Percentiles rank a stretch among this genome's conserved stretches.
These are phyloP conservation scores for Kazachstania viticola DNA, from an alignment of 805 yeast genomes.

Conservation along the genomic window DNA sequence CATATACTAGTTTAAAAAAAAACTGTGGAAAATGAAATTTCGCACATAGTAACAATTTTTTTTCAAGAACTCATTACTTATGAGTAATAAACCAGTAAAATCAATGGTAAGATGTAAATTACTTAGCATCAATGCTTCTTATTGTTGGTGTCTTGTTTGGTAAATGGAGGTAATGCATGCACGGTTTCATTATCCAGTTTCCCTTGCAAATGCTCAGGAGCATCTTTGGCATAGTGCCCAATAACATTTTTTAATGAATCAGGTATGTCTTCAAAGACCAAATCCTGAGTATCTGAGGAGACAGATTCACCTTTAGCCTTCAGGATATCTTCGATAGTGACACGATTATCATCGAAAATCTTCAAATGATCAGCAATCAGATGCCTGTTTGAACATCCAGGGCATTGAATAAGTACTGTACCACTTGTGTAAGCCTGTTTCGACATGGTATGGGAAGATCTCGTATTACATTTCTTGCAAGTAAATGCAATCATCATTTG, in stretches of 20 bases:
- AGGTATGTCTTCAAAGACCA: slow-evolving; percentile 36
- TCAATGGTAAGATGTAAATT: no score
- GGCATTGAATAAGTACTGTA: slow-evolving; percentile 82
- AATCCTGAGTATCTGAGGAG: slow-evolving; percentile 50
- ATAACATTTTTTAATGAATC: slow-evolving; percentile 26
- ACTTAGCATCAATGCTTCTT: no score
- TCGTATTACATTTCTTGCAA: slow-evolving; percentile 71
- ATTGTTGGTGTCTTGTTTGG: no score
- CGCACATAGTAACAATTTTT: no score
- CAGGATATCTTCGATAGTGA: slow-evolving; percentile 73
- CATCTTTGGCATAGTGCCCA: slow-evolving; percentile 61
- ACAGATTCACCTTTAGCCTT: slow-evolving; percentile 67
- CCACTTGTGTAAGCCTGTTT: slow-evolving; percentile 86
- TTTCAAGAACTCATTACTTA: no score
- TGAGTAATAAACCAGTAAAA: no score
- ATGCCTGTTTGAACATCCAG: slow-evolving; percentile 80
- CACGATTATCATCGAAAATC: slow-evolving; percentile 63
- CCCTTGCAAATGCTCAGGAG: slow-evolving; percentile 34
- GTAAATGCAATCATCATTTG: slow-evolving; percentile 83
- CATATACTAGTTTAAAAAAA: no score
- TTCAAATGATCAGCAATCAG: slow-evolving; percentile 80
- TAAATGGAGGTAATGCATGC: slow-evolving; percentile 12
- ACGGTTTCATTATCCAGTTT: slow-evolving; percentile 12
- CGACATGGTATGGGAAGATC: slow-evolving; percentile 84
- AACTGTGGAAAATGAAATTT: no score